Evolutionary conservation across 495 filamentous ascomycete species (phyloP).

Genomic region (Penicillium steckii): DNA sequence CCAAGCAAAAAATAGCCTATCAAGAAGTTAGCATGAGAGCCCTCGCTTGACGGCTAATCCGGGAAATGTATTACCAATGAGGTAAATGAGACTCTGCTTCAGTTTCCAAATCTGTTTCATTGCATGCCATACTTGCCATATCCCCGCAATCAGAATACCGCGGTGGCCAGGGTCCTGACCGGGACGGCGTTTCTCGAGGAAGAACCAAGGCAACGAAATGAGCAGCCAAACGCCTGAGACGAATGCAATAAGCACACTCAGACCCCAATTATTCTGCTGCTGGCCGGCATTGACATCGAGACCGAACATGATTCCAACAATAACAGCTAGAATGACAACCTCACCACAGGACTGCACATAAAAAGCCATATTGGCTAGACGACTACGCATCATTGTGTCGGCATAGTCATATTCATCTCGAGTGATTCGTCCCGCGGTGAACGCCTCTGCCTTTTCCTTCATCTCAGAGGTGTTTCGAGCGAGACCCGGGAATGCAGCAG

Average conservation of each 20-base stretch:
- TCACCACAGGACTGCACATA: slow-evolving; percentile 61
- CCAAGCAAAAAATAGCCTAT: slow-evolving; percentile 63
- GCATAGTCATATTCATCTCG: slow-evolving; percentile 59
- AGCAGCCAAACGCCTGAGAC: slow-evolving; percentile 61
- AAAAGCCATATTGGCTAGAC: slow-evolving; percentile 60
- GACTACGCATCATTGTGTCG: slow-evolving; percentile 61
- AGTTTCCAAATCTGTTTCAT: slow-evolving; percentile 58
- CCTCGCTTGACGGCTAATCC: background rate
- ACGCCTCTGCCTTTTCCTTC: slow-evolving; percentile 53
- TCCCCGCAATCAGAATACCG: slow-evolving; percentile 52
- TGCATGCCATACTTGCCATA: slow-evolving; percentile 59
- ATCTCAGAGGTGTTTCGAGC: slow-evolving; percentile 57
- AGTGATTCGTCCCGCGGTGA: slow-evolving; percentile 49
- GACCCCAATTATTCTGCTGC: slow-evolving; percentile 62
- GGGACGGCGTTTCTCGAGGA: slow-evolving; percentile 60
- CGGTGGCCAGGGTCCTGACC: slow-evolving; percentile 50
- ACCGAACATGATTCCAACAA: slow-evolving; percentile 63
- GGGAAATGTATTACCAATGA: slow-evolving; percentile 44
- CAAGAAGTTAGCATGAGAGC: background rate
- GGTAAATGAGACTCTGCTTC: slow-evolving; percentile 62
- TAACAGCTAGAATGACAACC: slow-evolving; percentile 58
- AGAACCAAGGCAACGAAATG: slow-evolving; percentile 61
- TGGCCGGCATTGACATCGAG: slow-evolving; percentile 56
- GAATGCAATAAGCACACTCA: slow-evolving; percentile 64
- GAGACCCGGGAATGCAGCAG: slow-evolving; percentile 61